Evolutionary conservation across 1,284 basidiomycete genomes (phyloP), one percentile per base, ranked within the genome.

Genomic region (Pascua sp.): DNA sequence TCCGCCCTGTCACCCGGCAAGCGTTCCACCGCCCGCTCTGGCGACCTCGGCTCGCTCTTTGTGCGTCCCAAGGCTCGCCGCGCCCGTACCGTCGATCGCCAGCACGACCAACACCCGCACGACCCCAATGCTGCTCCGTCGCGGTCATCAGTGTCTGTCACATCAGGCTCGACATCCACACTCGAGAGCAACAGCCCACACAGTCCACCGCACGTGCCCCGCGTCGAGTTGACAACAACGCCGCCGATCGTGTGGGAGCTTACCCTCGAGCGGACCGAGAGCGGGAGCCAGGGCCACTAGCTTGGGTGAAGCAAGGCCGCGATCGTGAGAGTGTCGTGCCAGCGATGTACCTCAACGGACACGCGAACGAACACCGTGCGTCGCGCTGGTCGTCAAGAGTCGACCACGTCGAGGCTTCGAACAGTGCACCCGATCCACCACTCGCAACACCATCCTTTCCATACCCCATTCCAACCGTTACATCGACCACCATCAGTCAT

Each of bases 231-330:
- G 37, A 59, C 53, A 2, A 54, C 57, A 8, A 66, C 64, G 1
- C 53, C 64, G 43, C 65, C 67, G 11, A 61, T 68, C 10, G 63
- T 61, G 16, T 68, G 64, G 67, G 64, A 44, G 37, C 38, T 32
- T 32, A 32, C 24, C 24, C 24, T 32, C 24, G 4, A 32, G 24
- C 3, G 24, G 24, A 32, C 24, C 3, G 24, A 32, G 24, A 32
- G 24, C 24, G 24, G 24, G 24, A 32, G 24, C 24, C 24, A 32
- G 24, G 24, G 24, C 4, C 24, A 32, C 24, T 32, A 32, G 24
- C 24, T 32, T 32, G 24, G 24, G 7, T 32, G 4, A 32, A 32
- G 24, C 24, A 32, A 32, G 24, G 24, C 24, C 24, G 24, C 24
- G 24, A 32, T 32, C 24, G 24, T 32, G 24, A 32, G 24, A 32